Conservation (phyloP, 805 yeast species). For the Saccharomyces paradoxus region DNA sequence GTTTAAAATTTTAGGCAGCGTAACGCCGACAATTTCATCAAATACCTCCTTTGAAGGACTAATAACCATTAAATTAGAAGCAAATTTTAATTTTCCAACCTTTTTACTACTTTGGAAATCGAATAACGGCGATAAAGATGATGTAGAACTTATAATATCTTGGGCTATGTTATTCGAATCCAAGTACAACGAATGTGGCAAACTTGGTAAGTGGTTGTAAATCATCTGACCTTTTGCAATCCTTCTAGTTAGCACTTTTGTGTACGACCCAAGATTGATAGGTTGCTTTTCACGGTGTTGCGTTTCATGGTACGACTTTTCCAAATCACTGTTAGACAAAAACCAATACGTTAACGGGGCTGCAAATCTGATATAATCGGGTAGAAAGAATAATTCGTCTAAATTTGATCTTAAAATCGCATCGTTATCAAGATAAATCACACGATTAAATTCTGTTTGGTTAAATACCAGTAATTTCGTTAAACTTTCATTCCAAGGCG, state of each 20-base stretch:
- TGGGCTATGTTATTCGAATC: constrained; percentile 23
- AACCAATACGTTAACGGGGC: constrained; percentile 40
- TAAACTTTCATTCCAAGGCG: constrained; percentile 44
- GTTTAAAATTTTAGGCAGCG: constrained; percentile 15
- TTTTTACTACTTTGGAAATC: constrained; percentile 12
- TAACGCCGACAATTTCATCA: constrained; percentile 13
- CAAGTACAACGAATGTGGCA: constrained; percentile 21
- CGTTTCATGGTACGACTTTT: constrained; percentile 14
- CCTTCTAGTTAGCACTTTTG: constrained; percentile 17
- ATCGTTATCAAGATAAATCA: constrained; percentile 55
- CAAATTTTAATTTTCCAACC: constrained; percentile 26
- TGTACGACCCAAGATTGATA: constrained; percentile 18
- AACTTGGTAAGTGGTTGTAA: constrained; percentile 35
- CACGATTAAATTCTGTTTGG: constrained; percentile 40
- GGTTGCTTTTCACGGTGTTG: constrained; percentile 14
- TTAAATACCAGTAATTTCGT: constrained; percentile 50
- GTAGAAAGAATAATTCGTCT: constrained; percentile 47
- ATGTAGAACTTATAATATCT: constrained; percentile 22
- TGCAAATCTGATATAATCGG: constrained; percentile 38
- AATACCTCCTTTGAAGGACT: constrained; percentile 36
- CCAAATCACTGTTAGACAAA: constrained; percentile 22
- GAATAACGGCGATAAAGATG: constrained; percentile 20
- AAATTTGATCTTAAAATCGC: constrained; percentile 34
- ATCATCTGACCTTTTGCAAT: constrained; percentile 20
- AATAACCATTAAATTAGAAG: constrained; percentile 52